A percentile compares a stretch with the other conserved stretches of the same genome.
Evolutionary conservation across 2,329 filamentous ascomycete species (phyloP).

Genomic region (Aspergillus texensis): DNA sequence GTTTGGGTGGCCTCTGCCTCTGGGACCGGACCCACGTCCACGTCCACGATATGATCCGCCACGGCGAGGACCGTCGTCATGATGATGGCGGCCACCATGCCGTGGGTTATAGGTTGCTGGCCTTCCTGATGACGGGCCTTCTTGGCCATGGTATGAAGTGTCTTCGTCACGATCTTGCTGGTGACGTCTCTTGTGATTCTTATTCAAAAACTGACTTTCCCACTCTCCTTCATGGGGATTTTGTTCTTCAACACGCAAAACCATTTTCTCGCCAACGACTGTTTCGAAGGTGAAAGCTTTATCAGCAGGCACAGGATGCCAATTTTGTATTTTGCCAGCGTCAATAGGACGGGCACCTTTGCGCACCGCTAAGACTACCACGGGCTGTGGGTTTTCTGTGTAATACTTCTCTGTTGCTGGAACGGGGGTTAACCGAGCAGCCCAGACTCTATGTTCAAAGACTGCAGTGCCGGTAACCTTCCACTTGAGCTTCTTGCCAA

Average conservation of each 20-base stretch:
- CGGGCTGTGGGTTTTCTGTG: conserved; percentile 76
- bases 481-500: conserved; percentile 83
- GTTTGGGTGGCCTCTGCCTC: conserved; percentile 37
- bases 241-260: conserved; percentile 79
- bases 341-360: conserved; percentile 77
- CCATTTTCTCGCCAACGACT: conserved; percentile 81
- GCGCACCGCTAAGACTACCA: conserved; percentile 80
- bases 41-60: conserved; percentile 36
- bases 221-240: conserved; percentile 63
- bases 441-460: conserved; percentile 84
- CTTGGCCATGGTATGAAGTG: conserved; percentile 33
- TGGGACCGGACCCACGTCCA: conserved; percentile 43
- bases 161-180: conserved; percentile 64
- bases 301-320: conserved; percentile 74
- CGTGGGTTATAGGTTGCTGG: conserved; percentile 32
- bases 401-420: conserved; percentile 68
- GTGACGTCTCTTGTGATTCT: conserved; percentile 57
- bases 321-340: conserved; percentile 78
- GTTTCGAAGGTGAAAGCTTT: conserved; percentile 78
- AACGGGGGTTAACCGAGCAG: conserved; percentile 74
- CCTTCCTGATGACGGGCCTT: conserved; percentile 25
- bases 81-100: conserved; percentile 37
- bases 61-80: conserved; percentile 48
- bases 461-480: conserved; percentile 75
- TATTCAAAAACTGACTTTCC: conserved; percentile 65